These are phyloP conservation scores for Brassica cretica DNA, from an alignment of 345 rosid genomes.

Conservation along the genomic window DNA sequence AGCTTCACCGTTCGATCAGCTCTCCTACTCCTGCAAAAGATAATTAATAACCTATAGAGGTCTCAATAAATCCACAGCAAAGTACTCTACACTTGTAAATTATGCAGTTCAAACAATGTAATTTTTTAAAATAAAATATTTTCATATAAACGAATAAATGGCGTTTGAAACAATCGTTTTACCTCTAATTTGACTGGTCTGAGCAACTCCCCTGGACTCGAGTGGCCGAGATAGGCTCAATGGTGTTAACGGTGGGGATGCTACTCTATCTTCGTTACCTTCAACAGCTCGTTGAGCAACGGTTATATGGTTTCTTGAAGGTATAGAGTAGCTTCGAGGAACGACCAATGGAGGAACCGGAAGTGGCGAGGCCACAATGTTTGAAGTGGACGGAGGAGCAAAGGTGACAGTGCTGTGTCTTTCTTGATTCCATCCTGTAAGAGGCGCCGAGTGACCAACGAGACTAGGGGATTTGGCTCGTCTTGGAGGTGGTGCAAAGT, in stretches of 20 bases:
- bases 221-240: conserved; percentile 51
- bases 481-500: conserved; percentile 45
- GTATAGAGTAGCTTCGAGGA: conserved; percentile 83
- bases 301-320: conserved; percentile 76
- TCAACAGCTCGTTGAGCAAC: conserved; percentile 46
- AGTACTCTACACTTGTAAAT: background rate
- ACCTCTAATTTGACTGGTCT: conserved; percentile 74
- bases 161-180: conserved; percentile 27
- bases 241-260: conserved; percentile 88
- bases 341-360: conserved; percentile 73
- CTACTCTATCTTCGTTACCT: conserved; percentile 44
- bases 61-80: conserved; percentile 31
- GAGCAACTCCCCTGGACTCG: conserved; percentile 46
- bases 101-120: background rate
- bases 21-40: conserved; percentile 38
- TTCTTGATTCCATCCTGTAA: conserved; percentile 66
- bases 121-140: background rate
- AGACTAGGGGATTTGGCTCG: conserved; percentile 52
- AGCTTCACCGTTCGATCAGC: conserved; percentile 38
- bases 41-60: conserved; percentile 35
- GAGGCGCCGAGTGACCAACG: conserved; percentile 87
- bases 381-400: conserved; percentile 43
- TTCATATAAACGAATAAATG: background rate
- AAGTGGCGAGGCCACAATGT: conserved; percentile 67
- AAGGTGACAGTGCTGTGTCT: conserved; percentile 40